Evolutionary conservation across 352 stramenopile genomes (phyloP), one percentile per base, ranked within the genome.

Genomic region (Phytophthora tubulina): DNA sequence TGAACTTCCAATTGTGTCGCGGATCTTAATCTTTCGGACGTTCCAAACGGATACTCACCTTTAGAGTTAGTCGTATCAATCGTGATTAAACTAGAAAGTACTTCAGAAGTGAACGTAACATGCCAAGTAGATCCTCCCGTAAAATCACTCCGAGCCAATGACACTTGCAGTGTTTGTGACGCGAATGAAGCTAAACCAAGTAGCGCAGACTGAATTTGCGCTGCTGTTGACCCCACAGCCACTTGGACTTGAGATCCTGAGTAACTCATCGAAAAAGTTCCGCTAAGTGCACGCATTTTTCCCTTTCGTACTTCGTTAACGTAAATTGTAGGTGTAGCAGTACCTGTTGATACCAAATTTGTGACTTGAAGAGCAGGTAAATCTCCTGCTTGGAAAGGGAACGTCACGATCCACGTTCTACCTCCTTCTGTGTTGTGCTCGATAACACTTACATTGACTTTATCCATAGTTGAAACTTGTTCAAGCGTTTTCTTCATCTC

Each of bases 351-450:
- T 5, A 30, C 14, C 8, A 80, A 5, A 21, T 21, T 57, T 1
- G 31, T 44, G 11, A 79, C 44, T 35, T 54, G 4, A 17, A 84
- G 46, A 0, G 54, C 6, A 3, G 58, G 41, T 15, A 80, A 62
- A 65, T 76, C 70, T 4, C 73, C 73, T 31, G 72, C 53, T 27
- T 79, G 54, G n/a, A 75, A 73, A 7, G 65, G 76, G 46, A 84
- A 84, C 8, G 72, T 77, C 11, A 84, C 50, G 1, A 58, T 63
- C 76, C 76, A 84, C 1, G 76, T 78, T n/a, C 52, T 70, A 8
- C 65, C 67, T 6, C 63, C 60, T 70, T 80, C 54, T 10, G 52
- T 63, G 36, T 75, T 81, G 11, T 50, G 66, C 4, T 35, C 17
- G 13, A 79, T 31, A 4, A 64, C 17, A 2, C 45, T 75, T 6